These are phyloP conservation scores for Gloeophyllum trabeum DNA, from an alignment of 768 basidiomycete species.

Conservation along the genomic window DNA sequence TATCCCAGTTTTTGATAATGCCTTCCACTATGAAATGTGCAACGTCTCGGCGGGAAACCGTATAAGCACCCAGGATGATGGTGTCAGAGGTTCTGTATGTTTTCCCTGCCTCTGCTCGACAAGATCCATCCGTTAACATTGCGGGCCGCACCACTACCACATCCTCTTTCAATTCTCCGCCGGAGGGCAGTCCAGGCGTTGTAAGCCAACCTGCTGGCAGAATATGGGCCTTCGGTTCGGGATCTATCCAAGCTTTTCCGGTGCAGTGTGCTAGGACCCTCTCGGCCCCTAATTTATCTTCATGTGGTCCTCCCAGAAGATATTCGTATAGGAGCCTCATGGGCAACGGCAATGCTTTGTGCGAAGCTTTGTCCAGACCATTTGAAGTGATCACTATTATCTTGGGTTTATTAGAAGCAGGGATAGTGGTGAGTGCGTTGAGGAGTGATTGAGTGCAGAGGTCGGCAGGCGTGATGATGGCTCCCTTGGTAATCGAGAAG, in stretches of 20 bases:
- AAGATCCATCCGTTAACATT: constrained; percentile 46
- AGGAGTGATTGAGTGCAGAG: constrained; percentile 47
- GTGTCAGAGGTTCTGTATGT: constrained; percentile 31
- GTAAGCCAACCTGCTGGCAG: constrained; percentile 34
- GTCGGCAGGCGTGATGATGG: constrained; percentile 36
- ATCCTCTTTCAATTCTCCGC: constrained; percentile 29
- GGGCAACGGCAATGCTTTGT: constrained; percentile 31
- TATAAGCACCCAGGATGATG: constrained; percentile 27
- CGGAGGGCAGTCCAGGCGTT: constrained; percentile 26
- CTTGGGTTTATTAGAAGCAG: constrained; percentile 27
- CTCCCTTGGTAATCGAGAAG: constrained; percentile 36
- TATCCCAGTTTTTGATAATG: constrained; percentile 32
- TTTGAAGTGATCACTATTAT: constrained; percentile 42
- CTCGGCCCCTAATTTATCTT: constrained; percentile 54
- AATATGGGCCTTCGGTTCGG: constrained; percentile 24
- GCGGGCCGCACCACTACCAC: constrained; percentile 46
- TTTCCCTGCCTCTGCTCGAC: constrained; percentile 17
- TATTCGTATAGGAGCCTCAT: constrained; percentile 38
- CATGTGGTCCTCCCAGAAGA: constrained; percentile 33
- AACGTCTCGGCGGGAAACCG: constrained; percentile 52
- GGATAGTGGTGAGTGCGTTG: constrained; percentile 45
- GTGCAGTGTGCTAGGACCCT: constrained; percentile 33
- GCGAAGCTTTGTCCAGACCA: constrained; percentile 37
- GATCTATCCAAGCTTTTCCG: constrained; percentile 35
- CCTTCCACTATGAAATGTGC: constrained; percentile 52